Evolutionary conservation across 2,329 filamentous ascomycete species (phyloP).

Genomic region (Fusarium azukiicola): DNA sequence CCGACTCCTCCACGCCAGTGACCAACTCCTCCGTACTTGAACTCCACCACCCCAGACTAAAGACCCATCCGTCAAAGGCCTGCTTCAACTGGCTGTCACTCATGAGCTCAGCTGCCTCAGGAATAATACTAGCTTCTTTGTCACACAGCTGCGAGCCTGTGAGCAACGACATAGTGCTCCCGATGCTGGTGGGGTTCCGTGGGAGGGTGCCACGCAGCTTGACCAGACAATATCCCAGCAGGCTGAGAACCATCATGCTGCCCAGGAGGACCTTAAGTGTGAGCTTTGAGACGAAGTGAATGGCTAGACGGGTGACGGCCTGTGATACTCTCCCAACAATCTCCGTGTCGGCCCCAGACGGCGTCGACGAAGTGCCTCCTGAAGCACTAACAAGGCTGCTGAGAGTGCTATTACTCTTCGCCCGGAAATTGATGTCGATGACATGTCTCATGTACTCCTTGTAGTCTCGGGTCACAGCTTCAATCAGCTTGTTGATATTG

Average conservation of each 20-base stretch:
- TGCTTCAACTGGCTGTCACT: neutral
- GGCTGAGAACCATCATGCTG: slow-evolving; percentile 1
- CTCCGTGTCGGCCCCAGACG: neutral
- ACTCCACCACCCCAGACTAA: slow-evolving; percentile 19
- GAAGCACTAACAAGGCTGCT: neutral
- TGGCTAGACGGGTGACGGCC: neutral
- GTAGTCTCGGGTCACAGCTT: slow-evolving; percentile 13
- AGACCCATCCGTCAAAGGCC: neutral
- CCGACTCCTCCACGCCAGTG: neutral
- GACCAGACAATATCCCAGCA: slow-evolving; percentile 13
- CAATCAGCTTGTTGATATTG: neutral
- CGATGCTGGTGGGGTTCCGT: slow-evolving; percentile 23
- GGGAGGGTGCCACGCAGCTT: slow-evolving; percentile 16
- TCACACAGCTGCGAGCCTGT: slow-evolving; percentile 28
- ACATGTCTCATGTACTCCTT: slow-evolving; percentile 7
- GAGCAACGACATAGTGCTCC: slow-evolving; percentile 18
- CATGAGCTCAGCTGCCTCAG: neutral
- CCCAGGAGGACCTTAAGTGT: slow-evolving; percentile 21
- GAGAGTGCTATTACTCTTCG: neutral
- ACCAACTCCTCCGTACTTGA: neutral
- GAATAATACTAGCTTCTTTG: neutral
- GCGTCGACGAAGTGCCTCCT: neutral
- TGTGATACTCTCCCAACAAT: neutral
- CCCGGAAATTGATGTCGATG: slow-evolving; percentile 9
- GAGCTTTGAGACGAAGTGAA: slow-evolving; percentile 10